Conservation (phyloP, 495 filamentous ascomycete genomes). For the Penicillium bialowiezense region DNA sequence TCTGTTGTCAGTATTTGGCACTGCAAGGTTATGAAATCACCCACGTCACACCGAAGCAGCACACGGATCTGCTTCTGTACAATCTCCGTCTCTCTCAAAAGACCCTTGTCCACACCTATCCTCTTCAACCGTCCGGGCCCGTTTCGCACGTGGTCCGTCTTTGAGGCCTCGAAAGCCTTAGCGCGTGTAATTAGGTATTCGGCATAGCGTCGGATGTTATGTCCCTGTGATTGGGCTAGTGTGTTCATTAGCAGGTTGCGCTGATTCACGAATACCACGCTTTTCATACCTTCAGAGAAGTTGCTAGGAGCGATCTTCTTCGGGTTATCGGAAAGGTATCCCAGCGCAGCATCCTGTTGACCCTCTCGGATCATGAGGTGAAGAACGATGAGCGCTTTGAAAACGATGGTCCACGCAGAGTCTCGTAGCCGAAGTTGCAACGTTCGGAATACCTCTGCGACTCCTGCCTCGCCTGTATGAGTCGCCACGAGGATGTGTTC, state of each 20-base stretch:
- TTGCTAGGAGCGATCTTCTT: constrained; percentile 81
- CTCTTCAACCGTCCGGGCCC: constrained; percentile 82
- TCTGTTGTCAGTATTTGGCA: constrained; percentile 22
- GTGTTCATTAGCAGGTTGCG: constrained; percentile 12
- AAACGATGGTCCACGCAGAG: constrained; percentile 95
- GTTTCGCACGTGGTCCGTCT: constrained; percentile 83
- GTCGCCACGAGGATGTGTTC: constrained; percentile 97
- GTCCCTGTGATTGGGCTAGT: constrained; percentile 85
- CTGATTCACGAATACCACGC: neutral
- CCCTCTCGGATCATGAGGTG: constrained; percentile 98
- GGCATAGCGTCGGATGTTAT: constrained; percentile 90
- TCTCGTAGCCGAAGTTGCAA: constrained; percentile 85
- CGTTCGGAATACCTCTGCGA: constrained; percentile 92
- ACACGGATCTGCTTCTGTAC: constrained; percentile 87
- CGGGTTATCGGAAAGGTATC: constrained; percentile 79
- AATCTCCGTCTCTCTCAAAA: constrained; percentile 86
- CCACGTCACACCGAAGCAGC: constrained; percentile 85
- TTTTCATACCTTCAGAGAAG: constrained; percentile 82
- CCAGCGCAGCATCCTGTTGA: constrained; percentile 81
- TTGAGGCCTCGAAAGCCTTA: constrained; percentile 75
- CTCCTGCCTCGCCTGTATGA: constrained; percentile 89
- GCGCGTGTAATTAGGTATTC: constrained; percentile 82
- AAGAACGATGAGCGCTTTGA: constrained; percentile 92
- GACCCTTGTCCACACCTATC: constrained; percentile 85
- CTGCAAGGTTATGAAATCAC: constrained; percentile 21